A percentile compares a stretch with the other conserved stretches of the same genome.
These are phyloP conservation scores for Phytopythium sindhum DNA, from an alignment of 352 stramenopile species.

Conservation along the genomic window DNA sequence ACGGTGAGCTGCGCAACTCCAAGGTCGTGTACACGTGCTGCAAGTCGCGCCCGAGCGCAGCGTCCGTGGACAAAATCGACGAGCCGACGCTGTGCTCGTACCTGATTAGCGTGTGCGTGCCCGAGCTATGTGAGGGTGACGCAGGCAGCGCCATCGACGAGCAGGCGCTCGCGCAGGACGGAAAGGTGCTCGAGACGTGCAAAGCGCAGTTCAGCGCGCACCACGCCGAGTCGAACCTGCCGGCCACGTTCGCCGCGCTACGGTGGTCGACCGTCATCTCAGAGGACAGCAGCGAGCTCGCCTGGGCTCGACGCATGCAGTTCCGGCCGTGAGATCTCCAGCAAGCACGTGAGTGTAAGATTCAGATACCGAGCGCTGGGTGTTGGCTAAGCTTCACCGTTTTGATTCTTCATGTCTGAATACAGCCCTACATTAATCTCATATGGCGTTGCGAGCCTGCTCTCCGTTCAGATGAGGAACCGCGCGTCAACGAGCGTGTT, in stretches of 20 bases:
- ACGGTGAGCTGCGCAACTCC: slow-evolving; percentile 64
- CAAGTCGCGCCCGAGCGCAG: slow-evolving; percentile 44
- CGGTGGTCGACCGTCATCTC: slow-evolving; percentile 78
- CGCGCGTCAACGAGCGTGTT: slow-evolving; percentile 61
- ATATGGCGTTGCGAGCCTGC: too few relatives aligned
- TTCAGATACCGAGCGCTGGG: not conserved
- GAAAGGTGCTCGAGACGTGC: slow-evolving; percentile 36
- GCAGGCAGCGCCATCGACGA: slow-evolving; percentile 26
- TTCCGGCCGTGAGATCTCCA: slow-evolving; percentile 35
- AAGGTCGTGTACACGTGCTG: slow-evolving; percentile 81
- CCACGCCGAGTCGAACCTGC: slow-evolving; percentile 22
- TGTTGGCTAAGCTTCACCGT: not conserved
- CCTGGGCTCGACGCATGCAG: slow-evolving; percentile 72
- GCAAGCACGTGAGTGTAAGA: not conserved
- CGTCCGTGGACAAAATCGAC: slow-evolving; percentile 72
- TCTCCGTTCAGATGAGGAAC: slow-evolving; percentile 55
- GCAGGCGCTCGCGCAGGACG: slow-evolving; percentile 7
- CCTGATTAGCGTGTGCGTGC: slow-evolving; percentile 76
- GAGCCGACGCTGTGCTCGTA: slow-evolving; percentile 82
- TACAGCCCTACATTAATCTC: not conserved
- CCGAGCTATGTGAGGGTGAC: slow-evolving; percentile 53
- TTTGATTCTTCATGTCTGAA: not conserved
- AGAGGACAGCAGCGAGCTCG: slow-evolving; percentile 81
- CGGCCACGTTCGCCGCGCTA: slow-evolving; percentile 60
- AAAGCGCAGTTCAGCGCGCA: slow-evolving; percentile 42